Evolutionary conservation across 805 yeast genomes (phyloP), one percentile per base, ranked within the genome.

Genomic region (Hanseniaspora taiwanica): DNA sequence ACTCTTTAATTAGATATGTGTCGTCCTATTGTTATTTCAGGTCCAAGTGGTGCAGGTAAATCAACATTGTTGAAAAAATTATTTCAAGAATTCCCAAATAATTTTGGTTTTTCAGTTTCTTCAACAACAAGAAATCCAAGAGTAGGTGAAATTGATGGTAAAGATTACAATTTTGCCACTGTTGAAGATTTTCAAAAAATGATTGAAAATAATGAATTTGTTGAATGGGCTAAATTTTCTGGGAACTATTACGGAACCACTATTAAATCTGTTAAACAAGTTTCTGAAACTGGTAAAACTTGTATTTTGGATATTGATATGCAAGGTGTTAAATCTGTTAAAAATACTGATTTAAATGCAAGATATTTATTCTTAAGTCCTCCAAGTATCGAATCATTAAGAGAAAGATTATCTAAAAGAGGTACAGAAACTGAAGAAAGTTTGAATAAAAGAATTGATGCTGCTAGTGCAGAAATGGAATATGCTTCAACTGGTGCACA

Each of bases 181-280:
- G 87, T 81, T 42, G 91, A 81, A 13, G 73, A 74, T 44, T 91
- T 91, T 73, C 72, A 85, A 63, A 56, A 67, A 49, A 69, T 84
- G 62, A 85, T 91, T 48, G 78, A 68, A 9, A 76, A 77, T 19
- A 66, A 74, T 35, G 81, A 78, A 46, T 91, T 91, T 65, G 78
- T 91, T 48, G 99, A 91, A 64, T 85, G 94, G 91, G 98, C 99
- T 4, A 91, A 86, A 63, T 91, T 91, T 56, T 84, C 95, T 10
- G 97, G 97, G 39, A 91, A 91, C 70, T 87, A 82, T 69, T 91
- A 91, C 63, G 99, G 99, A 44, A 91, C 98, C 38, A 70, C 95
- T 36, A 69, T 85, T 52, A 79, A 76, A 55, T 79, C 95, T 23
- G 96, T 91, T 36, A 72, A 81, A 51, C 66, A 71, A 36, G 70